A percentile compares a stretch with the other conserved stretches of the same genome.
Evolutionary conservation across 257 asterid genomes (phyloP).

Genomic region (Nicotiana attenuata): DNA sequence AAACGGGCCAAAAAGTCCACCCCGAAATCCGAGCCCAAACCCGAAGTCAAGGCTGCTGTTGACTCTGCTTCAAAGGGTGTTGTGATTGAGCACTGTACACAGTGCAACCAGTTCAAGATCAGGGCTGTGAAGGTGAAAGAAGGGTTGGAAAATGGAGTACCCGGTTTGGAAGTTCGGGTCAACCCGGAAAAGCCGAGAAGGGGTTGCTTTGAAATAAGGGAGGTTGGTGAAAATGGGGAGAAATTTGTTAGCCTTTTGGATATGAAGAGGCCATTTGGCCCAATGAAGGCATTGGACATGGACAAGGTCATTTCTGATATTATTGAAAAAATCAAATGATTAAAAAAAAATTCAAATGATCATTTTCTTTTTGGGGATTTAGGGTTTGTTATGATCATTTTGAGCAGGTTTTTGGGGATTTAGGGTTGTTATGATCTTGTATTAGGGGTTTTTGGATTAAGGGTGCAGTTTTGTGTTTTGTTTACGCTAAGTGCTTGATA

Average conservation of each 20-base stretch:
- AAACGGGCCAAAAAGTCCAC: constrained; percentile 27
- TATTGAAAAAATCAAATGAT: constrained; percentile 39
- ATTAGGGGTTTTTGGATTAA: neutral
- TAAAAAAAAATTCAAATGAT: neutral
- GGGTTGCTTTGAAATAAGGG: constrained; percentile 86
- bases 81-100: constrained; percentile 67
- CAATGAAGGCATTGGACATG: constrained; percentile 64
- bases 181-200: constrained; percentile 77
- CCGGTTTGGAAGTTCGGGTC: constrained; percentile 51
- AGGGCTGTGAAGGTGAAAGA: constrained; percentile 57
- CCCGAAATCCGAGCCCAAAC: neutral
- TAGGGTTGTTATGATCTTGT: neutral
- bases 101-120: constrained; percentile 52
- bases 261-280: constrained; percentile 68
- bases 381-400: neutral
- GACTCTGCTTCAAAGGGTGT: constrained; percentile 27
- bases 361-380: neutral
- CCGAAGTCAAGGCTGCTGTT: neutral
- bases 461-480: too few relatives aligned
- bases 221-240: constrained; percentile 50
- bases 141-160: constrained; percentile 49
- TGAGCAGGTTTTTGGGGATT: neutral
- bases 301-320: constrained; percentile 56
- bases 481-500: too few relatives aligned
- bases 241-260: constrained; percentile 54